Percentiles rank a stretch among this genome's conserved stretches.
Evolutionary conservation across 352 stramenopile genomes (phyloP).

Genomic region (Globisporangium iwayamae): DNA sequence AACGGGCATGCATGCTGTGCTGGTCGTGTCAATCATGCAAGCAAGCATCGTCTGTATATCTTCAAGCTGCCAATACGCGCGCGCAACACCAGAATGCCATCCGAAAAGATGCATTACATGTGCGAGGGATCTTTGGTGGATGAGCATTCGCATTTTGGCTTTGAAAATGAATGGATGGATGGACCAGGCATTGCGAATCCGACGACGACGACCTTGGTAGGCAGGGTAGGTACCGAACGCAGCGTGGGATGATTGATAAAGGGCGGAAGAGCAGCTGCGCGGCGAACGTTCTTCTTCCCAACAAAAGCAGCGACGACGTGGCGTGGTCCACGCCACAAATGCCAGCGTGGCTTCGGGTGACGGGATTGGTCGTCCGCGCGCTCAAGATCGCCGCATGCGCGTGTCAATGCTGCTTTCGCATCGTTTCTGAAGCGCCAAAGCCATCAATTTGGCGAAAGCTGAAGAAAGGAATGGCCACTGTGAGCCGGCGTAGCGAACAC

Average conservation of each 20-base stretch:
- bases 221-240: not conserved
- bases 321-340: constrained; percentile 5
- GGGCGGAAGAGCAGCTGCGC: constrained; percentile 11
- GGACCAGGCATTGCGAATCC: constrained; percentile 5
- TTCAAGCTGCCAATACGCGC: not conserved
- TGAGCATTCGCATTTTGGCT: not conserved
- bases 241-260: constrained; percentile 10
- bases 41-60: too few species aligned
- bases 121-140: not conserved
- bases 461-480: constrained; percentile 3
- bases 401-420: constrained; percentile 4
- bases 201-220: not conserved
- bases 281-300: constrained; percentile 6
- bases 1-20: constrained; percentile 1
- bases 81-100: constrained; percentile 1
- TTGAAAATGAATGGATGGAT: not conserved
- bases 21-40: not conserved
- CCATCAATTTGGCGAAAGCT: constrained; percentile 2
- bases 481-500: not conserved
- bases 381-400: not conserved
- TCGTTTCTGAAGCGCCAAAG: not conserved
- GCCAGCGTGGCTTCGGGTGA: not conserved
- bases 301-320: not conserved
- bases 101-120: not conserved
- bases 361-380: constrained; percentile 5